Conservation (phyloP, 306 rosid genomes). For the Medicago ruthenica region DNA sequence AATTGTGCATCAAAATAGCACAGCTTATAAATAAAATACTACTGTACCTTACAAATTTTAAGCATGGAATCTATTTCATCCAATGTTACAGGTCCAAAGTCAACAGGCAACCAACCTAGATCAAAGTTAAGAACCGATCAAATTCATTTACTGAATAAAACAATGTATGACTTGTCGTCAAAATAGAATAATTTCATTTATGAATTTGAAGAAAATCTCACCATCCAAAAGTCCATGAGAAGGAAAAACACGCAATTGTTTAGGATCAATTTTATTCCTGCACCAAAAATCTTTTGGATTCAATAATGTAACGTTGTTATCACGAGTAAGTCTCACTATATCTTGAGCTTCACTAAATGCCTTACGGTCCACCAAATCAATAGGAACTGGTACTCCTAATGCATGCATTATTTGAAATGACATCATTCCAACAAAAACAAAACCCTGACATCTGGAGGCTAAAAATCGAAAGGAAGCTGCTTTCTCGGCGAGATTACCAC, state of each 20-base stretch:
- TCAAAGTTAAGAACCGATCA: constrained; percentile 30
- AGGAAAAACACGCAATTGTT: constrained; percentile 62
- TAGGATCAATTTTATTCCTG: constrained; percentile 53
- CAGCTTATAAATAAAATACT: not conserved
- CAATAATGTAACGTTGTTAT: constrained; percentile 61
- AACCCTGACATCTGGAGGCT: constrained; percentile 73
- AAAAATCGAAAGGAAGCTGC: constrained; percentile 74
- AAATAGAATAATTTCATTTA: constrained; percentile 11
- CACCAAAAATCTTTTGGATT: constrained; percentile 92
- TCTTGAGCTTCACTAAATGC: constrained; percentile 60
- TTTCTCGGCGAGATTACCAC: constrained; percentile 68
- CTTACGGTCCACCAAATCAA: constrained; percentile 57
- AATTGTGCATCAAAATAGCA: not conserved
- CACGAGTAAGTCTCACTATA: constrained; percentile 56
- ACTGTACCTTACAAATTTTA: constrained; percentile 65
- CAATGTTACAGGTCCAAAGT: constrained; percentile 80
- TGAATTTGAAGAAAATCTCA: constrained; percentile 47
- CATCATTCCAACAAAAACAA: constrained; percentile 88
- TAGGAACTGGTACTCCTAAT: constrained; percentile 68
- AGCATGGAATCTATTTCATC: constrained; percentile 68
- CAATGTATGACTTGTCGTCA: constrained; percentile 17
- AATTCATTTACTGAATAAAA: constrained; percentile 29
- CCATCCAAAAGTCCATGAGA: constrained; percentile 71
- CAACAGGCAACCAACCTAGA: constrained; percentile 84
- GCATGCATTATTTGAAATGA: constrained; percentile 90